Evolutionary conservation across 345 rosid species (phyloP), one percentile per base, ranked within the genome.

Genomic region (Sisymbrium altissimum): DNA sequence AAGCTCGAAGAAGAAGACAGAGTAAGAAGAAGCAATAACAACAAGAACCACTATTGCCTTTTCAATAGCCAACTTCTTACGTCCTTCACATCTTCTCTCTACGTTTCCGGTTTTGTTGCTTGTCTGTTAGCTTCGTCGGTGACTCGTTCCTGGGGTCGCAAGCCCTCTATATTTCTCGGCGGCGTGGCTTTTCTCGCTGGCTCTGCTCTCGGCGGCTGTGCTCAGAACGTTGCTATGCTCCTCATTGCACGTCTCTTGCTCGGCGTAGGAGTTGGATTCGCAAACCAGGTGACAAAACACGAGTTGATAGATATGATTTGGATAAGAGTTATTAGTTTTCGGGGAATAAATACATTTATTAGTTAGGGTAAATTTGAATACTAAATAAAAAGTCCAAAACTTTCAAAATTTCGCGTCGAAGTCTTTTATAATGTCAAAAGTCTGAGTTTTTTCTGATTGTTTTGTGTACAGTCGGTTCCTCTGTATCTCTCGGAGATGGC

Each of bases 401-500:
- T 30, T 5, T 30, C 32, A 30, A 30, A 30, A 30, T 23, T 23
- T 23, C 25, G 25, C 25, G 25, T 23, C 25, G 25, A 23, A 27
- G 29, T 27, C 29, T 2, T 27, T 27, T 27, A 7, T 11, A 0
- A 40, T 40, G 44, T 40, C 38, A 35, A 35, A 8, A 53, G 4
- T 23, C 23, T 32, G 7, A 32, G 50, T 50, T 53, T 53, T 53
- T 27, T 27, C 32, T n/a, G 27, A 32, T 17, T 33, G 30, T 7
- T 33, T 48, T 48, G 10, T 15, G 6, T 71, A 69, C 79, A 86
- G 96, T 68, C 98, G n/a, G 95, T 90, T n/a, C 98, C 98, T 3
- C 41, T 89, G 1, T 88, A 92, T 32, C 88, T 90, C 46, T 89
- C 92, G 0, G 91, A 92, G 75, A 89, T 92, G 96, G 98, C 96